A percentile compares a stretch with the other conserved stretches of the same genome.
Evolutionary conservation across 768 basidiomycete species (phyloP).

Genomic region (Hygrophoropsis aurantiaca): DNA sequence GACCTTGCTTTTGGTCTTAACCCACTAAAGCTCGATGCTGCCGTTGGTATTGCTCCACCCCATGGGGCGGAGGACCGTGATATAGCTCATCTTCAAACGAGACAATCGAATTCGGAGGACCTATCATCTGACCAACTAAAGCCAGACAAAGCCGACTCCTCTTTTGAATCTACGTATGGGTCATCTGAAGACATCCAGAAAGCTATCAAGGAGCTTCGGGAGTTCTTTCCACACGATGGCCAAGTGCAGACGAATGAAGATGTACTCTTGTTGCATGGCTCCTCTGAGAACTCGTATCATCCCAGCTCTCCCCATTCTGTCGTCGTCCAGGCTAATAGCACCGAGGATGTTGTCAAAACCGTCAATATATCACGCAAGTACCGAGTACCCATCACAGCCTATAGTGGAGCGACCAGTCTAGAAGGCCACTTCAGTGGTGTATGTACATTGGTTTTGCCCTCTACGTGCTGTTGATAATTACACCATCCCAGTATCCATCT

Average conservation of each 20-base stretch:
- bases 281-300: constrained; percentile 70
- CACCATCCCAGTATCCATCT: constrained; percentile 35
- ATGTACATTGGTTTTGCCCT: too few species aligned
- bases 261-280: constrained; percentile 55
- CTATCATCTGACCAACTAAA: background rate
- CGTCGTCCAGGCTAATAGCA: constrained; percentile 61
- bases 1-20: background rate
- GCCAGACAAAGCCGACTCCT: background rate
- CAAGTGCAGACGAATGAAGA: constrained; percentile 52
- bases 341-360: constrained; percentile 80
- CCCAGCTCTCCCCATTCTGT: constrained; percentile 54
- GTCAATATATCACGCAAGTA: constrained; percentile 76
- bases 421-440: constrained; percentile 87
- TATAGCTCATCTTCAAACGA: too few species aligned
- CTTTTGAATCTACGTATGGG: constrained; percentile 38
- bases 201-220: constrained; percentile 55
- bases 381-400: constrained; percentile 75
- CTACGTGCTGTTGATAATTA: background rate
- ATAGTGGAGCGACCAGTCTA: constrained; percentile 82
- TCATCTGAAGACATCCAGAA: constrained; percentile 43
- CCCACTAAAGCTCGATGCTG: background rate
- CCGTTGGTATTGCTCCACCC: too few species aligned
- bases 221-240: constrained; percentile 44
- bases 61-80: too few species aligned
- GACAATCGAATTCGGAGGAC: background rate